Percentiles rank a stretch among this genome's conserved stretches.
These are phyloP conservation scores for Aspergillus sclerotiicarbonarius DNA, from an alignment of 495 filamentous ascomycete genomes.

Conservation along the genomic window DNA sequence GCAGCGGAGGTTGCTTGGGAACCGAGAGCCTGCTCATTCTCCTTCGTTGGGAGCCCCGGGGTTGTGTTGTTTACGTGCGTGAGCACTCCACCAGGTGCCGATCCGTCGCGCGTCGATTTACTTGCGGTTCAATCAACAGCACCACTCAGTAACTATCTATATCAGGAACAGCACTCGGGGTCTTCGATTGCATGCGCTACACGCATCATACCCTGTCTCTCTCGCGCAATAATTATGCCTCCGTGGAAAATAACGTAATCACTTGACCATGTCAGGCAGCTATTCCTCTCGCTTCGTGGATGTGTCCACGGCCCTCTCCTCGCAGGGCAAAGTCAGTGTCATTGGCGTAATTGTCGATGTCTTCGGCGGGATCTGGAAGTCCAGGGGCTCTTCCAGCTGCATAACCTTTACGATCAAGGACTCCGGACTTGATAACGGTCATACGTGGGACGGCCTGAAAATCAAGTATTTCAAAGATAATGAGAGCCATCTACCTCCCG, in stretches of 20 bases:
- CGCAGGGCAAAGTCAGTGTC: conserved; percentile 33
- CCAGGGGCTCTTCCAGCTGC: conserved; percentile 34
- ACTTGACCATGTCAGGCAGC: conserved; percentile 3
- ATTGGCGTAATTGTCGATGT: conserved; percentile 51
- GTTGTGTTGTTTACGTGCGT: background rate
- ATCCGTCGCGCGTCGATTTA: background rate
- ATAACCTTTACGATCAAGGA: conserved; percentile 54
- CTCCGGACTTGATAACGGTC: conserved; percentile 27
- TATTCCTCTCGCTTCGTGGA: conserved; percentile 25
- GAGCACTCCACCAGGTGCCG: no score
- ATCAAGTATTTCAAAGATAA: conserved; percentile 50
- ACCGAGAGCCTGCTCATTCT: no score
- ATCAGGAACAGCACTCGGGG: background rate
- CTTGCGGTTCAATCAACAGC: background rate
- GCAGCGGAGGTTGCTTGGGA: no score
- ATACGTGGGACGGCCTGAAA: conserved; percentile 43
- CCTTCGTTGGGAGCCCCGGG: no score
- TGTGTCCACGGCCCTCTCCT: conserved; percentile 34
- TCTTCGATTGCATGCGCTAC: background rate
- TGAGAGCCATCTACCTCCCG: conserved; percentile 34
- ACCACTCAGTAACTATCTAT: background rate
- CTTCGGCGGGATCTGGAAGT: conserved; percentile 24
- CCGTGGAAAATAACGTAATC: background rate
- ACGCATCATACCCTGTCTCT: background rate
- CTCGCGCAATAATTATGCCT: background rate